phyloP scores from a whole-genome alignment of 257 asterid genomes.

The Solanum verrucosum region DNA sequence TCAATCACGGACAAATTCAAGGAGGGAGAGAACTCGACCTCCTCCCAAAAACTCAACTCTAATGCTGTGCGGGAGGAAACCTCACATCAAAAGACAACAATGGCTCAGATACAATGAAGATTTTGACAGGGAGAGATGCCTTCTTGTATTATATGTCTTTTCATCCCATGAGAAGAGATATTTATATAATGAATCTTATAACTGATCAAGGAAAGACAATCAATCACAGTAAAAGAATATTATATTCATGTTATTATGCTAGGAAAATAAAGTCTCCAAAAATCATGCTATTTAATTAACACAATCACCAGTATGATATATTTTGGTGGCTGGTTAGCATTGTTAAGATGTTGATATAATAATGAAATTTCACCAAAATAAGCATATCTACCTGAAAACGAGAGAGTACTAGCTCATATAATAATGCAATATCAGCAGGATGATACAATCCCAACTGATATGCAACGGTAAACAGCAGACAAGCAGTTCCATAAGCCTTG shows the following conservation, averaged over 20 bases:
- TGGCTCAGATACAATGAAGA: background rate
- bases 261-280: background rate
- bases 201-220: background rate
- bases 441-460: slow-evolving; percentile 51
- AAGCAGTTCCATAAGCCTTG: slow-evolving; percentile 85
- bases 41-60: background rate
- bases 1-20: background rate
- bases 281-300: background rate
- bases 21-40: background rate
- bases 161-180: background rate
- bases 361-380: background rate
- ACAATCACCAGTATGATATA: background rate
- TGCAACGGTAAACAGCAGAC: slow-evolving; percentile 48
- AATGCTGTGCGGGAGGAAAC: background rate
- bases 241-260: background rate
- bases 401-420: slow-evolving; percentile 34
- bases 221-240: background rate
- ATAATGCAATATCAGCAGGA: slow-evolving; percentile 45
- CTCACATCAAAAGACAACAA: background rate
- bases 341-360: background rate
- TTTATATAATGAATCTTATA: background rate
- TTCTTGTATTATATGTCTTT: background rate
- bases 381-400: slow-evolving; percentile 51
- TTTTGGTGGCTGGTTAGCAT: background rate
- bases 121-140: background rate